phyloP scores from a whole-genome alignment of 176 grass and related monocot genomes.

The Oryza glumipatula region DNA sequence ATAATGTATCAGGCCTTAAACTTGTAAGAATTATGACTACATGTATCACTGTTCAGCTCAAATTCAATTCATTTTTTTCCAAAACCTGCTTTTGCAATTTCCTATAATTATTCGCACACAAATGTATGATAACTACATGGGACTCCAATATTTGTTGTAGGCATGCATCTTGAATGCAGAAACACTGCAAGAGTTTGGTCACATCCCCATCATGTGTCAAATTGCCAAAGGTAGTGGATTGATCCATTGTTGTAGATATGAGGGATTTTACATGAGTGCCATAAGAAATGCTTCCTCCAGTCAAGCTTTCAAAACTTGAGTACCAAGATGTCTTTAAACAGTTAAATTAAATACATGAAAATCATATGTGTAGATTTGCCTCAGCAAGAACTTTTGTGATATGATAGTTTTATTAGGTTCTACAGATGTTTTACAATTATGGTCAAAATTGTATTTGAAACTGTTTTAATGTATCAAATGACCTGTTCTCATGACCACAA shows the following conservation, averaged over 20 bases:
- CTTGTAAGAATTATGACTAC: not conserved
- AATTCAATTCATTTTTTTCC: constrained; percentile 20
- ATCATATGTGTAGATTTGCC: not conserved
- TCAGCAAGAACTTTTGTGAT: not conserved
- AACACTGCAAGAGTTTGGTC: not conserved
- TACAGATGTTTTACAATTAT: not conserved
- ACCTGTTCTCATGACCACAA: not conserved
- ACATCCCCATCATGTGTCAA: not conserved
- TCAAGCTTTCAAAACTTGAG: not conserved
- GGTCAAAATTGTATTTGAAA: not conserved
- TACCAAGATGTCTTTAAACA: not conserved
- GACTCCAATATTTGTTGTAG: constrained; percentile 16
- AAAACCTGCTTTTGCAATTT: not conserved
- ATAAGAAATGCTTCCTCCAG: not conserved
- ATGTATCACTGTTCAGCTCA: not conserved
- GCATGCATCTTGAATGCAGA: constrained; percentile 21
- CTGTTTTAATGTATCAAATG: not conserved
- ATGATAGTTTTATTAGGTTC: not conserved
- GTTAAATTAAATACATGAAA: not conserved
- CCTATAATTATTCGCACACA: not conserved
- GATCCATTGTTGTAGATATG: constrained; percentile 19
- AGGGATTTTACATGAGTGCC: constrained; percentile 11
- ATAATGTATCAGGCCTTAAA: constrained; percentile 20
- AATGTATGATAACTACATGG: constrained; percentile 17
- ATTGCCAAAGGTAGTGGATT: not conserved